These are phyloP conservation scores for Coemansia sp. DNA, from an alignment of 192 early-diverging fungal species.

Conservation along the genomic window DNA sequence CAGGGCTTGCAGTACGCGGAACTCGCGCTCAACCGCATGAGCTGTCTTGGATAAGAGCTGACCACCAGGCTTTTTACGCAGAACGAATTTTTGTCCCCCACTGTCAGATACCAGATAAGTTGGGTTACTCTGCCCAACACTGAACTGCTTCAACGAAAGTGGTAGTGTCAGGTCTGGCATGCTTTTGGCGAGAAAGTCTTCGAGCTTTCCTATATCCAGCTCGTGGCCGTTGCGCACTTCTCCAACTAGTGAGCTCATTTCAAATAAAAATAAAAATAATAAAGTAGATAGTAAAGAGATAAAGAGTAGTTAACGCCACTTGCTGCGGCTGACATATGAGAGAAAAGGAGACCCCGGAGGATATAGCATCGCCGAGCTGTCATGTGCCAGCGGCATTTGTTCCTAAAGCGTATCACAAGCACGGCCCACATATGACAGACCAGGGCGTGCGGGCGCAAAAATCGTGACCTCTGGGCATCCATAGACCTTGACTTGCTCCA, in stretches of 20 bases:
- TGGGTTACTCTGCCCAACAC: slow-evolving; percentile 92
- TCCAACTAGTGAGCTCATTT: slow-evolving; percentile 26
- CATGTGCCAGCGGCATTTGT: slow-evolving; percentile 3
- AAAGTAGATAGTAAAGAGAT: too few species aligned
- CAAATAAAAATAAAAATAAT: neutral
- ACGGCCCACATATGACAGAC: slow-evolving; percentile 61
- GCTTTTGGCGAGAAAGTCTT: slow-evolving; percentile 61
- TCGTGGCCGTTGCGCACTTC: slow-evolving; percentile 59
- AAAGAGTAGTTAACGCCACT: neutral
- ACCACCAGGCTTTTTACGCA: slow-evolving; percentile 94
- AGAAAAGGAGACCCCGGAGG: neutral
- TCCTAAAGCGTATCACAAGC: slow-evolving; percentile 60
- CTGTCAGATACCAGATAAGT: slow-evolving; percentile 85
- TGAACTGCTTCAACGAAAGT: slow-evolving; percentile 82
- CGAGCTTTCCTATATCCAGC: slow-evolving; percentile 65
- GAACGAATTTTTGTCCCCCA: slow-evolving; percentile 71
- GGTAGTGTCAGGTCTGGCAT: slow-evolving; percentile 65
- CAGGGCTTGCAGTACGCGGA: slow-evolving; percentile 77
- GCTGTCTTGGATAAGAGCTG: slow-evolving; percentile 81
- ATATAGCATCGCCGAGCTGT: neutral
- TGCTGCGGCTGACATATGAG: neutral
- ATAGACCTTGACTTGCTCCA: slow-evolving; percentile 68
- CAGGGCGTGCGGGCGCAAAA: slow-evolving; percentile 56
- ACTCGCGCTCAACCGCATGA: slow-evolving; percentile 94
- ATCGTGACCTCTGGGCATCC: slow-evolving; percentile 73